A percentile compares a stretch with the other conserved stretches of the same genome.
These are phyloP conservation scores for Lactarius evosmus DNA, from an alignment of 768 basidiomycete genomes.

Conservation along the genomic window DNA sequence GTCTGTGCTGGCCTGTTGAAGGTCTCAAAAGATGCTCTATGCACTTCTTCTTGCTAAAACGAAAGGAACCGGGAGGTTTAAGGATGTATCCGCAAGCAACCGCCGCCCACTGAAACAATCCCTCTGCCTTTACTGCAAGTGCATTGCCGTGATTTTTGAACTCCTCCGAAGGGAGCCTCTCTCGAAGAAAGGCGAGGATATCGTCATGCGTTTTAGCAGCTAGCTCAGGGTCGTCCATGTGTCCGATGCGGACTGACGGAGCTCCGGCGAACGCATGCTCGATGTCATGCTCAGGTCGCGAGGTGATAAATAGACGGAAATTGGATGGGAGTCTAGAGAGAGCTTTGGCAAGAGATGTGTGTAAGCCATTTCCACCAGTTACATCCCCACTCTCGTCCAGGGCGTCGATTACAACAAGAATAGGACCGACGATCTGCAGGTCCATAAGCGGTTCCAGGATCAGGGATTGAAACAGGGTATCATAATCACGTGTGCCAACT, in stretches of 20 bases:
- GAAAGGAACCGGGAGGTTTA: neutral
- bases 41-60: neutral
- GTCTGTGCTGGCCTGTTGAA: neutral
- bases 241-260: neutral
- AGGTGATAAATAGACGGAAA: neutral
- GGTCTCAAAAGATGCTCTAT: neutral
- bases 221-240: neutral
- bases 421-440: neutral
- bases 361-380: neutral
- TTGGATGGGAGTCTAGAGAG: neutral
- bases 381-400: constrained; percentile 1
- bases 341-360: neutral
- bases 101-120: constrained; percentile 4
- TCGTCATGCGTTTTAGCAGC: neutral
- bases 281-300: neutral
- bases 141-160: neutral
- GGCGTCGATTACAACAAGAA: neutral
- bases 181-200: neutral
- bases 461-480: neutral
- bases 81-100: neutral
- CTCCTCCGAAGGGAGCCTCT: neutral
- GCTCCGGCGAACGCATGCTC: neutral
- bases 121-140: neutral
- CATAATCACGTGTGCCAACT: neutral
- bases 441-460: neutral